These are phyloP conservation scores for Heterococcus sp. DNA, from an alignment of 108 stramenopile genomes.

Conservation along the genomic window DNA sequence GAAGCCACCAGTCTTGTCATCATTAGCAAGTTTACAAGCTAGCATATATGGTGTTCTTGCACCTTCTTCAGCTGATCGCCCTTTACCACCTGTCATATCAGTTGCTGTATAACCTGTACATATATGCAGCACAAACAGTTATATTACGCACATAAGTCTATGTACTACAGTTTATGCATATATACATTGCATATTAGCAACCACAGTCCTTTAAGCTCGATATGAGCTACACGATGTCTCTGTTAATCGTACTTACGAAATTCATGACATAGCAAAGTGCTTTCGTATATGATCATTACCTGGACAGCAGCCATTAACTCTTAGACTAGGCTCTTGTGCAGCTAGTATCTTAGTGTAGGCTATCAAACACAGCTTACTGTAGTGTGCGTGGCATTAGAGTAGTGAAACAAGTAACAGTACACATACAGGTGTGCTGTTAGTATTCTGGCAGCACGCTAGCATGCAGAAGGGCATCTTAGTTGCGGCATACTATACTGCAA, in stretches of 20 bases:
- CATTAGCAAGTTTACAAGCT: neutral
- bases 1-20: conserved; percentile 18
- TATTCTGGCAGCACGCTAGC: too few relatives aligned
- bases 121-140: neutral
- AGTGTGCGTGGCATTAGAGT: neutral
- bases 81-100: conserved; percentile 71
- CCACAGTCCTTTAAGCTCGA: neutral
- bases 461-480: too few relatives aligned
- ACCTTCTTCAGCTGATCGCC: conserved; percentile 66
- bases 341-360: conserved; percentile 66
- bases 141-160: neutral
- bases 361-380: conserved; percentile 71
- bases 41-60: conserved; percentile 66
- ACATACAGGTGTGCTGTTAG: too few relatives aligned
- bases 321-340: neutral
- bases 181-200: neutral
- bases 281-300: neutral
- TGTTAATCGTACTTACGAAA: neutral
- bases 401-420: too few relatives aligned
- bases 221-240: neutral
- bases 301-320: conserved; percentile 34
- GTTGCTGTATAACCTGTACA: conserved; percentile 75
- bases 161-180: neutral
- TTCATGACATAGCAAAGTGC: neutral
- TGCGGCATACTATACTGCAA: too few relatives aligned